Conservation (phyloP, 768 basidiomycete genomes). For the Pulveroboletus frians region DNA sequence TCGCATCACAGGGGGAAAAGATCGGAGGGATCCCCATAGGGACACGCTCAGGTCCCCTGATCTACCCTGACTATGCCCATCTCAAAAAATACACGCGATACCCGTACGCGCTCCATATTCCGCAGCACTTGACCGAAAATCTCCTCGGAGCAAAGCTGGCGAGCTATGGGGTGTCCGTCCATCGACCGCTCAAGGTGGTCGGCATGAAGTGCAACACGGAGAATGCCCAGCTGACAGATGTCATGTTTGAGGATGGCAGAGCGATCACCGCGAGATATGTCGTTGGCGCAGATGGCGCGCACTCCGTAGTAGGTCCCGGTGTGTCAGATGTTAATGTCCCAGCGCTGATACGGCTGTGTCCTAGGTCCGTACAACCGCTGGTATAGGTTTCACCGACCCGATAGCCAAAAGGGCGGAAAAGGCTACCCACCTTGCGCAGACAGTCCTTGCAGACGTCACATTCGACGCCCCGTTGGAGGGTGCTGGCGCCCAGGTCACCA, state of each 20-base stretch:
- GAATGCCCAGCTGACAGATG: constrained; percentile 32
- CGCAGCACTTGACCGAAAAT: constrained; percentile 45
- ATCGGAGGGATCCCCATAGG: constrained; percentile 21
- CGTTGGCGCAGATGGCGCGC: constrained; percentile 49
- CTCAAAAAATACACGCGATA: constrained; percentile 41
- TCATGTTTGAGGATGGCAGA: constrained; percentile 44
- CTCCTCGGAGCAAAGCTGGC: constrained; percentile 34
- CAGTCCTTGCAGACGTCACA: constrained; percentile 17
- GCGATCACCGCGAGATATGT: constrained; percentile 42
- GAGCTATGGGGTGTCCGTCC: constrained; percentile 30
- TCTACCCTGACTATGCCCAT: constrained; percentile 29
- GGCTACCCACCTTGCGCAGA: constrained; percentile 30
- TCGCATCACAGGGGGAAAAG: constrained; percentile 39
- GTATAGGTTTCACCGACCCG: constrained; percentile 44
- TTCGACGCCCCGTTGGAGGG: constrained; percentile 5
- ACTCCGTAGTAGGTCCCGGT: constrained; percentile 35
- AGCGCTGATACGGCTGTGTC: neutral
- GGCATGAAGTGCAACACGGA: constrained; percentile 31
- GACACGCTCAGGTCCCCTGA: constrained; percentile 28
- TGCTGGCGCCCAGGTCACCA: neutral
- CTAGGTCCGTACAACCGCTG: constrained; percentile 42
- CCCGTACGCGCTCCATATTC: constrained; percentile 39
- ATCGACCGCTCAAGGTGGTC: constrained; percentile 37
- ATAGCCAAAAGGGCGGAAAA: constrained; percentile 25
- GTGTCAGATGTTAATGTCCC: neutral